phyloP scores from a whole-genome alignment of 305 asterid genomes.

The Solanum chacoense region DNA sequence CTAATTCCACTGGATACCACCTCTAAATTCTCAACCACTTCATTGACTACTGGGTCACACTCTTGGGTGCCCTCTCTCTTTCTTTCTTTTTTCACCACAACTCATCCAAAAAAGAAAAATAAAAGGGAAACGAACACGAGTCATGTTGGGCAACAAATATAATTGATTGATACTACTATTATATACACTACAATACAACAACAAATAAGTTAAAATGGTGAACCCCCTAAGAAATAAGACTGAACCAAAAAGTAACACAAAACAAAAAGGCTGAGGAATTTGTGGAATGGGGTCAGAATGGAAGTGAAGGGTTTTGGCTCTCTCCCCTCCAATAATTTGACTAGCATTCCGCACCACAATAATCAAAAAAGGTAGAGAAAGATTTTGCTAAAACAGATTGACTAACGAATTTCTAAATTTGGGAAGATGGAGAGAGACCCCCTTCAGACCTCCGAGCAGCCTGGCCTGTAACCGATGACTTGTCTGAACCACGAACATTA shows the following conservation, averaged over 20 bases:
- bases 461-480: constrained; percentile 64
- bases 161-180: constrained; percentile 19
- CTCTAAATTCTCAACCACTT: neutral
- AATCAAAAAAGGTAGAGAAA: constrained; percentile 14
- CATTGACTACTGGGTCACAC: neutral
- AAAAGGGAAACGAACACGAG: neutral
- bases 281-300: constrained; percentile 14
- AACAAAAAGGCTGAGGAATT: constrained; percentile 1
- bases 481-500: constrained; percentile 83
- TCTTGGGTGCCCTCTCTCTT: neutral
- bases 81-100: neutral
- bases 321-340: constrained; percentile 19
- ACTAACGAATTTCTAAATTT: constrained; percentile 24
- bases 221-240: constrained; percentile 12
- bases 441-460: constrained; percentile 63
- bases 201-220: constrained; percentile 11
- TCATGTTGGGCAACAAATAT: constrained; percentile 1
- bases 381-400: neutral
- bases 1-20: neutral
- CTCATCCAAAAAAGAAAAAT: neutral
- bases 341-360: constrained; percentile 11
- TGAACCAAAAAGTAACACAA: constrained; percentile 8
- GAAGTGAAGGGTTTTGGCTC: constrained; percentile 15
- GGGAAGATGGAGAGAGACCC: constrained; percentile 57
- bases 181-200: constrained; percentile 32